Base-by-base conservation (phyloP, 1,139 yeast genomes). In the Scheffersomyces illinoinensis region DNA sequence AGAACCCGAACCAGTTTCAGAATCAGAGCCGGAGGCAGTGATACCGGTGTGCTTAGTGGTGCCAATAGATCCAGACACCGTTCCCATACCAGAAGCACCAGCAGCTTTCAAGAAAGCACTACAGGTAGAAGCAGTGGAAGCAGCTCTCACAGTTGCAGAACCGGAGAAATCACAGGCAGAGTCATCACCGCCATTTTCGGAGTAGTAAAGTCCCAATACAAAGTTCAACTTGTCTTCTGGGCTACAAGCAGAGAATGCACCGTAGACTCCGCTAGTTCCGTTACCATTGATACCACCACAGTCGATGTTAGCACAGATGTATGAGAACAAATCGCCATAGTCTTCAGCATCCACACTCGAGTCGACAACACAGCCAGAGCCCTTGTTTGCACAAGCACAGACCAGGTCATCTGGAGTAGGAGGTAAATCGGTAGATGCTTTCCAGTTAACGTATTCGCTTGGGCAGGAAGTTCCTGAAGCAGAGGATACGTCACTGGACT, bases 151-250 rank as follows among this genome's bases (percentile, higher is more conserved):
- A 18, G 79, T 66, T 46, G 83, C 84, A 57, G 78, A 72, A 50
- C 84, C 84, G 52, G 66, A 63, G 64, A 79, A 80, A 64, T 76
- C 74, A 74, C 84, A 81, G 58, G 83, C 83, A 56, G 72, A 67
- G 1, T 62, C 52, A 39, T 61, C 61, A 61, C 68, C 69, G 54
- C 68, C 74, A 58, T 78, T 71, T 43, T 67, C 65, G 56, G 70
- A 62, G 68, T 79, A 81, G 73, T 79, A 81, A 55, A 71, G 69
- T 70, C 80, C 77, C 66, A 80, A 71, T 43, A 78, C 76, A 62
- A 68, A 79, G 54, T 79, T 73, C 64, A 81, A 77, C 70, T 77
- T 76, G 53, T 76, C 77, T 65, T 78, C 76, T 58, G 71, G 69
- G 47, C 72, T 64, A 70, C 84, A 80, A 63, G 70, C 74, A 8